Base-by-base conservation (phyloP, 1,284 basidiomycete genomes). In the Salmacisia buchloeana region DNA sequence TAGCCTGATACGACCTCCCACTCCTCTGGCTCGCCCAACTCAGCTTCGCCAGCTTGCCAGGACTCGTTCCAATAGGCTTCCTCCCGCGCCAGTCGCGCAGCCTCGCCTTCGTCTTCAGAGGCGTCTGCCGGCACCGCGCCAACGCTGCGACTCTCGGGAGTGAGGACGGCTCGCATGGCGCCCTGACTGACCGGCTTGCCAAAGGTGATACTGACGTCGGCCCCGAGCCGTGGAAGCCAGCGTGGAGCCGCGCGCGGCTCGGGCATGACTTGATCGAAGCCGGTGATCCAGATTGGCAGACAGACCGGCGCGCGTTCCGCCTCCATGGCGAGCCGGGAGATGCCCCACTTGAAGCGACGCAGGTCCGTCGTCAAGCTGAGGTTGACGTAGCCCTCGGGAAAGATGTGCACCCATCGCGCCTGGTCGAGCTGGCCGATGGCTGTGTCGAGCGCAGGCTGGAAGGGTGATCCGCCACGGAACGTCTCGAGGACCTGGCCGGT, bases 401-500 rank as follows among this genome's bases (percentile, higher is more conserved):
- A 98, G 45, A 98, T 84, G 77, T 98, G 94, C 12, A 94, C 91
- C 94, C 94, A 97, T 64, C 85, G 85, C 12, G 92, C 93, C 33
- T 84, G 76, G 76, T 92, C 85, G 34, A 98, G 82, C 77, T 89
- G 88, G 59, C 86, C 81, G 49, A 94, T 89, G 0, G 92, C 91
- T 23, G 82, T 76, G 76, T 97, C 89, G 5, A 98, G 85, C 2
- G 94, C 90, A 6, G 85, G 85, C 78, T 98, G 94, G 80, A 91
- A 90, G 64, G 97, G 88, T 1, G 96, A 94, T 9, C 85, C 85
- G 6, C 93, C 94, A 52, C 94, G 85, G 74, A 92, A 88, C 0
- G 93, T 97, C 80, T 96, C 91, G 65, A 97, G 85, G 15, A 94
- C 93, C 81, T 97, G 94, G 2, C 94, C 94, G 13, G 86, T 84